Percentiles rank a stretch among this genome's conserved stretches.
phyloP scores from a whole-genome alignment of 1,284 basidiomycete species.

The Mycosarcoma maydis region DNA sequence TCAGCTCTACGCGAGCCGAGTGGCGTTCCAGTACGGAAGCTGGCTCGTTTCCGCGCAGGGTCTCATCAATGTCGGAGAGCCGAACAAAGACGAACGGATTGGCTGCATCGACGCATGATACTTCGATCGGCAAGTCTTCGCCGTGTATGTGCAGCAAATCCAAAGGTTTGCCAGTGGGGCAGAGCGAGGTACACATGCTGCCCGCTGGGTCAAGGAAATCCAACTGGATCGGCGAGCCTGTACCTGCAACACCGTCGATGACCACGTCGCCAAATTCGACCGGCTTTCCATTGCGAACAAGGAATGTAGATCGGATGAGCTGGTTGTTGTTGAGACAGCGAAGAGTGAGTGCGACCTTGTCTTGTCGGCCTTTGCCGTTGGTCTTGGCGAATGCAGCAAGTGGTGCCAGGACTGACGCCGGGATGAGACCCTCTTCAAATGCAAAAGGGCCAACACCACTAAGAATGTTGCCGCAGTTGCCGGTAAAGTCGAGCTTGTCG shows the following conservation, averaged over 20 bases:
- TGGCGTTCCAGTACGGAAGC: conserved; percentile 28
- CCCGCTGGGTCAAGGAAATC: conserved; percentile 30
- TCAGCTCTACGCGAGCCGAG: conserved; percentile 16
- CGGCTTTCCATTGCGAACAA: conserved; percentile 34
- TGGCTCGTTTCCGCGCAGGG: not conserved
- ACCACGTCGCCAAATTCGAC: conserved; percentile 35
- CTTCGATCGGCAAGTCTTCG: conserved; percentile 13
- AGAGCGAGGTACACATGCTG: conserved; percentile 9
- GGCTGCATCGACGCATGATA: conserved; percentile 53
- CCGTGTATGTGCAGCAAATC: conserved; percentile 38
- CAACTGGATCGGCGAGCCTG: conserved; percentile 34
- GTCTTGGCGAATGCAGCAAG: not conserved
- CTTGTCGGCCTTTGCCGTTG: not conserved
- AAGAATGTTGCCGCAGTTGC: conserved; percentile 61
- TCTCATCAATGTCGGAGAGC: conserved; percentile 10
- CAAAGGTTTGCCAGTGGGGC: conserved; percentile 33
- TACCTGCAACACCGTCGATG: conserved; percentile 58
- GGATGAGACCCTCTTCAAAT: conserved; percentile 7
- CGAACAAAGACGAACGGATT: conserved; percentile 54
- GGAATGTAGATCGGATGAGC: conserved; percentile 19
- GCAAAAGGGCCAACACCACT: conserved; percentile 46
- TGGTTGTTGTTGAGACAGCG: conserved; percentile 15
- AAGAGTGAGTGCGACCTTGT: conserved; percentile 7
- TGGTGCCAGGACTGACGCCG: not conserved
- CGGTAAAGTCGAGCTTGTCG: conserved; percentile 43